Base-by-base conservation (phyloP, 139 green algal genomes). In the Dunaliella primolecta region DNA sequence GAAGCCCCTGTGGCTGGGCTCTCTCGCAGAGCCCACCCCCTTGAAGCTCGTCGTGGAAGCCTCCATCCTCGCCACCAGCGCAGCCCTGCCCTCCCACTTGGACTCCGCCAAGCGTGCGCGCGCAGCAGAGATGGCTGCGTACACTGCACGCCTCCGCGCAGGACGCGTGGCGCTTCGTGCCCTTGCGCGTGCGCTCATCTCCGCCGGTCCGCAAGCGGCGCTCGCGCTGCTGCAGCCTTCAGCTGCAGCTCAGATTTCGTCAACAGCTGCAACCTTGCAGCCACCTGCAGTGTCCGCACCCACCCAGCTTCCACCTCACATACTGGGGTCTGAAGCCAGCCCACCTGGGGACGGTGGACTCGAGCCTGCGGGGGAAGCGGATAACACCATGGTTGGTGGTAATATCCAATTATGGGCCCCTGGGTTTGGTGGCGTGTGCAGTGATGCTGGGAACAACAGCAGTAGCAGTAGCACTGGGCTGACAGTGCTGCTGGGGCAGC, bases 121-220 rank as follows among this genome's bases (percentile, higher is more conserved):
- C 1, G 89, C 81, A 0, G 83, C 82, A 0, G 86, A 96, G 38
- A 78, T 93, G 1, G 91, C 90, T 0, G 86, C 82, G 3, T 95
- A 91, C 87, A 85, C 84, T 24, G 90, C 89, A 11, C 78, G 89
- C 29, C 87, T 96, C 36, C 83, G 87, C 2, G 81, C 88, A 30
- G 85, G 91, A 30, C 88, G 88, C 27, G 91, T 91, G 11, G 91
- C 92, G 0, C 83, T 96, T 64, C 85, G 91, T 33, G 76, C 84
- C 11, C 56, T 87, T 27, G 90, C 85, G 1, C 81, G 85, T 0
- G 82, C 91, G 81, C 87, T 80, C 2, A 83, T 92, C 2, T 81
- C 86, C 24, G 77, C 78, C 11, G 85, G 86, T 23, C 27, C 82
- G 35, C n/a, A 0, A 30, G 36, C 56, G 36, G 35, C 75, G 32